Conservation (phyloP, 495 filamentous ascomycete genomes). For the Penicillium goetzii region DNA sequence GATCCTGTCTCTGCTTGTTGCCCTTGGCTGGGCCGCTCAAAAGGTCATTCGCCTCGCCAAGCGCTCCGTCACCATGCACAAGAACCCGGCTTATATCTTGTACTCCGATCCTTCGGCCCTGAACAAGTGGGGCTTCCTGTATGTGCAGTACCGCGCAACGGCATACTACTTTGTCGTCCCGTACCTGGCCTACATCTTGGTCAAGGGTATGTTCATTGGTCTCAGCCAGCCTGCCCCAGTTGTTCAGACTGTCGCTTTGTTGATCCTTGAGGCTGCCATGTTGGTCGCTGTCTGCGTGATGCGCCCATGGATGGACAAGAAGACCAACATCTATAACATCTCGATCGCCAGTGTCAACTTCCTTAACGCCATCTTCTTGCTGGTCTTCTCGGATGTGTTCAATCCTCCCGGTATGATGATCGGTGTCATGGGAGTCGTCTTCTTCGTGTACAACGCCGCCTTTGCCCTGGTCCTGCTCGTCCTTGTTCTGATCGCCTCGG, state of each 20-base stretch:
- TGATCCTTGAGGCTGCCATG: slow-evolving; percentile 82
- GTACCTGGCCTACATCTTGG: slow-evolving; percentile 72
- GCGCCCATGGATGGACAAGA: slow-evolving; percentile 99
- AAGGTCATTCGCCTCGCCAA: slow-evolving; percentile 90
- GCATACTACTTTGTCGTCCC: slow-evolving; percentile 97
- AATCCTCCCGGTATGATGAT: slow-evolving; percentile 85
- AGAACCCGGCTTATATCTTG: slow-evolving; percentile 95
- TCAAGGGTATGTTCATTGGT: slow-evolving; percentile 92
- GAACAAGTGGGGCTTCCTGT: slow-evolving; percentile 99
- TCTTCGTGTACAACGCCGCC: slow-evolving; percentile 88
- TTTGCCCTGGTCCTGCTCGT: slow-evolving; percentile 86
- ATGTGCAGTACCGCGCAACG: slow-evolving; percentile 95
- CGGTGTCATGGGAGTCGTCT: slow-evolving; percentile 91
- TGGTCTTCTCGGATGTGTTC: slow-evolving; percentile 83
- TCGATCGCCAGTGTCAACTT: slow-evolving; percentile 89
- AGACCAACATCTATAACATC: slow-evolving; percentile 97
- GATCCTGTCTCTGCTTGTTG: slow-evolving; percentile 76
- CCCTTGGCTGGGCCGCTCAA: slow-evolving; percentile 83
- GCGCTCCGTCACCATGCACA: slow-evolving; percentile 87
- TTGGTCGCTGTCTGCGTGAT: slow-evolving; percentile 79
- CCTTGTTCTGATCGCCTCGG: slow-evolving; percentile 83
- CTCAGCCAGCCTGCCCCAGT: slow-evolving; percentile 74
- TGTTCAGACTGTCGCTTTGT: slow-evolving; percentile 80
- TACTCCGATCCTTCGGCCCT: slow-evolving; percentile 91
- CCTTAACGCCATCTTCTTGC: slow-evolving; percentile 82